Base-by-base conservation (phyloP, 192 early-diverging fungal species). In the Backusella macrospora region DNA sequence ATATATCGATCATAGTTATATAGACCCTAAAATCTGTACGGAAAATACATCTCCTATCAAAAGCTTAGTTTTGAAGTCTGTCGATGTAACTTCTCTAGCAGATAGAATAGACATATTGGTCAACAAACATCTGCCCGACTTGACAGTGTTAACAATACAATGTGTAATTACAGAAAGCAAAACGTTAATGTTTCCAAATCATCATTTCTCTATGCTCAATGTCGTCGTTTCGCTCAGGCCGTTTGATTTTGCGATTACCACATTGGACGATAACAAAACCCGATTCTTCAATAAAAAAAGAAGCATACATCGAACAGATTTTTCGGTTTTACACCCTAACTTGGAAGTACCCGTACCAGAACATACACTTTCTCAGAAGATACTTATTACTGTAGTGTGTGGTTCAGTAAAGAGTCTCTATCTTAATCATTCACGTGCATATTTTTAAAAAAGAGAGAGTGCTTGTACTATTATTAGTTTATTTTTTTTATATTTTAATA, bases 221-320 rank as follows among this genome's bases (percentile, higher is more conserved):
- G 2, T 34, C 2, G 29, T 1, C 0, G 0, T 59, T 59, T 59
- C 52, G 18, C 9, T 26, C 26, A 12, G 18, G 18, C 21, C 26
- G 26, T 21, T 59, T 59, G 52, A 59, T 59, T 59, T 59, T 26
- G 52, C 52, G 12, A 59, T 59, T 12, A 59, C 52, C 9, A 59
- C 52, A 59, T 23, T 59, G 12, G 26, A 59, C 21, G 26, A 59
- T 59, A 59, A 59, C 21, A 59, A 59, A 21, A 59, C 52, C 5
- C 52, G 26, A 8, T 59, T 59, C 13, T 59, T 59, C 52, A 59
- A 21, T 23, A 59, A 59, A 26, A 13, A n/a, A 59, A 59, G 9
- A 9, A 59, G 21, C 4, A 23, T 12, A 10, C 3, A 8, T 23
- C 10, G 52, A 23, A 59, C 21, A 26, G 52, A 59, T 26, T 59